Evolutionary conservation across 495 filamentous ascomycete species (phyloP), one percentile per base, ranked within the genome.

Genomic region (Rostrohypoxylon terebratum): DNA sequence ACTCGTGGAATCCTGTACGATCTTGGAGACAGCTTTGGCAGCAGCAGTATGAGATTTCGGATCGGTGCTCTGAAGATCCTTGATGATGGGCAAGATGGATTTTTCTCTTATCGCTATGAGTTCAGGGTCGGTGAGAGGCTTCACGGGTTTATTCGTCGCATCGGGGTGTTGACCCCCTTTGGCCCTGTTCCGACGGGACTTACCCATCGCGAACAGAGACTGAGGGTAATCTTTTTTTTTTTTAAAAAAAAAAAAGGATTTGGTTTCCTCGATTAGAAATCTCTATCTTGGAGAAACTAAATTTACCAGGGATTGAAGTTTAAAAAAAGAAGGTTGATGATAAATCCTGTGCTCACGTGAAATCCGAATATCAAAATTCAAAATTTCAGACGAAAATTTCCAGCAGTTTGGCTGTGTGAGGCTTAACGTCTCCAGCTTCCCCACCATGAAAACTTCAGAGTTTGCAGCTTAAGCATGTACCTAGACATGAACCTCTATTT

Each of bases 51-150:
- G 79, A 8, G 78, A 81, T 68, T 86, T 88, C 3, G 85, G 71
- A n/a, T 88, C 84, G 53, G 82, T 62, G 72, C 85, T 88, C 67
- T 87, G 79, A 9, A 90, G 77, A 62, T 88, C 83, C 63, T 82
- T 86, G 25, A 90, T 68, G 4, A 87, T 81, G 16, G 89, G 88
- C 48, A 90, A 73, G 69, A 90, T 87, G 66, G 80, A 83, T 74
- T 81, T 76, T 59, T 89, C 86, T 18, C 88, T 82, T 34, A 90
- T 80, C 11, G 84, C 85, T 40, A 84, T 84, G 34, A 87, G 79
- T 75, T 87, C 85, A 11, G 86, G 86, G 68, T 89, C 86, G 0
- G 84, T 75, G 28, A 84, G 85, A 13, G 83, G 82, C 63, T 88
- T 89, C 51, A 82, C 79, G 14, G 81, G 77, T 75, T 85, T 87